Conservation (phyloP, 192 early-diverging fungal genomes). For the Backusella australiensis region DNA sequence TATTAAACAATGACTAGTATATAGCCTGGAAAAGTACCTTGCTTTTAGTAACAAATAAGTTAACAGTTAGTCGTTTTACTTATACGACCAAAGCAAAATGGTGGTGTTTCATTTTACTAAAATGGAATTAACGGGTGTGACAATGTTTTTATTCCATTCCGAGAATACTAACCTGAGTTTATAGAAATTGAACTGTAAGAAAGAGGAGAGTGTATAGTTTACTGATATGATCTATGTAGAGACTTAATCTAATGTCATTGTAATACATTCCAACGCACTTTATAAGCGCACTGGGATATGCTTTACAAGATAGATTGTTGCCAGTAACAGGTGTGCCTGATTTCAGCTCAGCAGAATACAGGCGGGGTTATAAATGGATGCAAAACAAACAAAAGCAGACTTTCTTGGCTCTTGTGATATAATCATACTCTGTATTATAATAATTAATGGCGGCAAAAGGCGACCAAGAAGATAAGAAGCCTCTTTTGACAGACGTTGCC, state of each 20-base stretch:
- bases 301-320: background rate
- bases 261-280: background rate
- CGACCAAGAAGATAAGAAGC: background rate
- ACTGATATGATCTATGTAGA: background rate
- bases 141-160: background rate
- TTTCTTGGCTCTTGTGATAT: background rate
- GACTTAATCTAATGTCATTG: background rate
- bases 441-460: background rate
- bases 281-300: background rate
- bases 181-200: background rate
- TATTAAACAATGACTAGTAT: too few relatives aligned
- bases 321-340: background rate
- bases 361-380: background rate
- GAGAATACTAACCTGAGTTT: background rate
- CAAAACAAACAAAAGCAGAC: background rate
- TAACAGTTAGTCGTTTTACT: too few relatives aligned
- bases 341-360: background rate
- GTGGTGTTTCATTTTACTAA: background rate
- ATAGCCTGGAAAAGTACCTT: too few relatives aligned
- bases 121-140: background rate
- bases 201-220: background rate
- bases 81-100: background rate
- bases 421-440: background rate
- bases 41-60: too few relatives aligned
- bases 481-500: slow-evolving; percentile 1